Conservation (phyloP, 1,284 basidiomycete species). For the Lentinula novae-zelandiae region DNA sequence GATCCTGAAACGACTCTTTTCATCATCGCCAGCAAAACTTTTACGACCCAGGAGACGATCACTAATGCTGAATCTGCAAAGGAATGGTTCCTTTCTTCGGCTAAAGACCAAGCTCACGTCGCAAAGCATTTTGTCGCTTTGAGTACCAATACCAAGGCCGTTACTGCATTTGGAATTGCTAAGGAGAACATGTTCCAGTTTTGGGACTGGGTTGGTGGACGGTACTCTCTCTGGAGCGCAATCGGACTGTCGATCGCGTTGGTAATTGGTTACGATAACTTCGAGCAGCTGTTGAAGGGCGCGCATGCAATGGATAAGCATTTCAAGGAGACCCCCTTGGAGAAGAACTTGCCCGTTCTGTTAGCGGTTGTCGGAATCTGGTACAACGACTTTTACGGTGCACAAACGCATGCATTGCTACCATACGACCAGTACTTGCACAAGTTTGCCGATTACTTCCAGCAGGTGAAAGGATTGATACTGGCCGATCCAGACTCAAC, state of each 20-base stretch:
- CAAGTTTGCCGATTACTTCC: constrained; percentile 99
- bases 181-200: constrained; percentile 98
- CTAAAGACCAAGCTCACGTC: constrained; percentile 87
- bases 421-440: constrained; percentile 99
- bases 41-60: constrained; percentile 99
- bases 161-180: constrained; percentile 93
- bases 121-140: constrained; percentile 99
- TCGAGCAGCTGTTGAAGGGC: constrained; percentile 85
- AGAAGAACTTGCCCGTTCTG: constrained; percentile 91
- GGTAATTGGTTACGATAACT: constrained; percentile 92
- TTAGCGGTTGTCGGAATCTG: constrained; percentile 92
- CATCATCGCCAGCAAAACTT: constrained; percentile 98
- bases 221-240: constrained; percentile 98
- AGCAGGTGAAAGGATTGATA: constrained; percentile 55
- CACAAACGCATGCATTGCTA: constrained; percentile 92
- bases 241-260: constrained; percentile 95
- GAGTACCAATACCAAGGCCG: constrained; percentile 93
- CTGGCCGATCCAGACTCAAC: neutral
- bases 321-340: constrained; percentile 85
- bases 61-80: constrained; percentile 95
- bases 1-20: constrained; percentile 95
- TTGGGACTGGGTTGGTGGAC: constrained; percentile 99
- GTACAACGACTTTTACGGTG: constrained; percentile 98
- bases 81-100: constrained; percentile 88
- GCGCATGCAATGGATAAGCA: constrained; percentile 98